Evolutionary conservation across 306 rosid genomes (phyloP).

Genomic region (Luffa aegyptiaca): DNA sequence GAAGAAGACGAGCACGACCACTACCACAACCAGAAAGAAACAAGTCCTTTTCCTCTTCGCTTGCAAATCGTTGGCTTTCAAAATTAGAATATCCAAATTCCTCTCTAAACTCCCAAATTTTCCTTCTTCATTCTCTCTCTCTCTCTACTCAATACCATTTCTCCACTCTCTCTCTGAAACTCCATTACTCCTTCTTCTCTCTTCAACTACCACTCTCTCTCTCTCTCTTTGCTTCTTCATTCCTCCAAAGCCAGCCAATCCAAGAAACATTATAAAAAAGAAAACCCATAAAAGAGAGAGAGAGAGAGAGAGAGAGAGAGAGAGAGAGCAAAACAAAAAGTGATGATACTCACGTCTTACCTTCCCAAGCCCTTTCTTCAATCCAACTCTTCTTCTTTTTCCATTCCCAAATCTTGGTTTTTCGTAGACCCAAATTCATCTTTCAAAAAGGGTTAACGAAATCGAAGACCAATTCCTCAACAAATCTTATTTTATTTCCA

Average conservation of each 20-base stretch:
- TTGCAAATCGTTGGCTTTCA: constrained; percentile 3
- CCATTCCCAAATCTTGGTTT: constrained; percentile 28
- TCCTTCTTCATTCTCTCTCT: not conserved
- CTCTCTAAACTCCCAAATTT: not conserved
- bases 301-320: not conserved
- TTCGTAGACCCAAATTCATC: constrained; percentile 15
- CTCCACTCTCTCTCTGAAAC: not conserved
- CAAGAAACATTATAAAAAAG: not conserved
- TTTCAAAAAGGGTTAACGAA: not conserved
- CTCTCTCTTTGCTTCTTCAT: constrained; percentile 20
- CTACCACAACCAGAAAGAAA: not conserved
- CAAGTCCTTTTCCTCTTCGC: not conserved
- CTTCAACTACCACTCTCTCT: constrained; percentile 20
- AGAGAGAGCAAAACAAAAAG: constrained; percentile 13
- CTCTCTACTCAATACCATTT: not conserved
- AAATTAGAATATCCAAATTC: not conserved
- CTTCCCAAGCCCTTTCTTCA: constrained; percentile 61
- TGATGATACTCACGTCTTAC: constrained; percentile 58
- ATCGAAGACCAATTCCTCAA: constrained; percentile 21
- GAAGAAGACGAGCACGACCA: not conserved
- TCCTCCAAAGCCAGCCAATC: constrained; percentile 22
- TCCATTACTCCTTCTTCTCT: not conserved
- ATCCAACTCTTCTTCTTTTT: constrained; percentile 59
- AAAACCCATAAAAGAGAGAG: not conserved
- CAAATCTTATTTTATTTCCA: not conserved